phyloP scores from a whole-genome alignment of 768 basidiomycete genomes.

The Mrakia frigida region DNA sequence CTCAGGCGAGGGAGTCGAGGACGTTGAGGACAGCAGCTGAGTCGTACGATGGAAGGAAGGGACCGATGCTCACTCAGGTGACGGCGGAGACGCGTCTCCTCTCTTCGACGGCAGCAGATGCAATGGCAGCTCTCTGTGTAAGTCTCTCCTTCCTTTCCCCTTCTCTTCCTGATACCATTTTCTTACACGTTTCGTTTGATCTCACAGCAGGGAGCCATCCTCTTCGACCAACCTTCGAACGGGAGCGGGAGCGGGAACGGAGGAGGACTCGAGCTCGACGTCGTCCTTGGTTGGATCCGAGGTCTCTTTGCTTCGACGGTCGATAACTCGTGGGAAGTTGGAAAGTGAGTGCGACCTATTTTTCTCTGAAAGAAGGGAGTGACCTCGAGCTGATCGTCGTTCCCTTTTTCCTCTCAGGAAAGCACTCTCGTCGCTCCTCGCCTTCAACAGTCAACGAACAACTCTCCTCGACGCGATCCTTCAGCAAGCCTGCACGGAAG shows the following conservation, averaged over 20 bases:
- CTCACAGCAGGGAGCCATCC: constrained; percentile 69
- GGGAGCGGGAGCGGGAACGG: constrained; percentile 34
- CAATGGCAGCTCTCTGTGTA: constrained; percentile 80
- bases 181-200: too few species aligned
- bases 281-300: constrained; percentile 42
- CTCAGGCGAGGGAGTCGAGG: constrained; percentile 60
- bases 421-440: constrained; percentile 64
- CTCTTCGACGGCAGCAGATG: constrained; percentile 77
- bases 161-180: constrained; percentile 11
- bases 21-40: constrained; percentile 66
- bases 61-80: constrained; percentile 44
- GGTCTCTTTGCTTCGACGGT: constrained; percentile 41
- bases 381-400: background rate
- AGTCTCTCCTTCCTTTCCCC: constrained; percentile 45
- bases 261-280: constrained; percentile 39
- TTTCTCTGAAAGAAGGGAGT: constrained; percentile 37
- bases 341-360: constrained; percentile 19
- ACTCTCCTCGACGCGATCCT: constrained; percentile 62
- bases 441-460: constrained; percentile 54
- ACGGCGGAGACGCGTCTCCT: constrained; percentile 62
- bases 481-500: constrained; percentile 58
- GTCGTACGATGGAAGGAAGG: constrained; percentile 53
- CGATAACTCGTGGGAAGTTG: constrained; percentile 19
- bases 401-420: constrained; percentile 54
- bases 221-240: constrained; percentile 43